Percentiles rank a stretch among this genome's conserved stretches.
Conservation (phyloP, 2,329 filamentous ascomycete genomes). For the Botrytis deweyae region DNA sequence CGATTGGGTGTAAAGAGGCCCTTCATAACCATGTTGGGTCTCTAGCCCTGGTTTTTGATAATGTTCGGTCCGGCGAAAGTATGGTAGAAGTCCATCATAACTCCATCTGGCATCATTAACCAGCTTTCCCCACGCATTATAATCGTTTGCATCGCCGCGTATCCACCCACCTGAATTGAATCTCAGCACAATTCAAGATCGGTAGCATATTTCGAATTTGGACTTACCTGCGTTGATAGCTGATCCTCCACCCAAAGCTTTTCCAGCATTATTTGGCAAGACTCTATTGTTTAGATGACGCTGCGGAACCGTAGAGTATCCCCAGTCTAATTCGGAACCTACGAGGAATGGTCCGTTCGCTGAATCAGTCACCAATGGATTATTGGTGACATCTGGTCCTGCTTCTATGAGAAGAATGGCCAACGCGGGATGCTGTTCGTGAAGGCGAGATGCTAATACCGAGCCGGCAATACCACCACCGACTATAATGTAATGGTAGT, state of each 20-base stretch:
- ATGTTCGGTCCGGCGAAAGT: slow-evolving; percentile 44
- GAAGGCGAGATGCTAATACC: slow-evolving; percentile 41
- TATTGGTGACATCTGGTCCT: slow-evolving; percentile 37
- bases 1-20: slow-evolving; percentile 3
- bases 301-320: slow-evolving; percentile 41
- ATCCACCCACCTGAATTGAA: slow-evolving; percentile 38
- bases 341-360: slow-evolving; percentile 5
- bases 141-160: slow-evolving; percentile 47
- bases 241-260: slow-evolving; percentile 45
- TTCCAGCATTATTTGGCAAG: slow-evolving; percentile 40
- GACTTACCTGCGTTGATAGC: slow-evolving; percentile 40
- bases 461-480: slow-evolving; percentile 43
- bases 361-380: slow-evolving; percentile 15
- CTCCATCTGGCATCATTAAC: slow-evolving; percentile 46
- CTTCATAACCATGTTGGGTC: slow-evolving; percentile 3
- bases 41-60: slow-evolving; percentile 20
- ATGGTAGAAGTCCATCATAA: slow-evolving; percentile 48
- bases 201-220: neutral
- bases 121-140: slow-evolving; percentile 46
- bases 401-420: slow-evolving; percentile 45
- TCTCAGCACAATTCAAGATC: no score
- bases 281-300: slow-evolving; percentile 32
- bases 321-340: slow-evolving; percentile 38
- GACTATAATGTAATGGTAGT: slow-evolving; percentile 41
- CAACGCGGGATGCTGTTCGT: slow-evolving; percentile 31